Conservation (phyloP, 768 basidiomycete species). For the Collybia mongolica region DNA sequence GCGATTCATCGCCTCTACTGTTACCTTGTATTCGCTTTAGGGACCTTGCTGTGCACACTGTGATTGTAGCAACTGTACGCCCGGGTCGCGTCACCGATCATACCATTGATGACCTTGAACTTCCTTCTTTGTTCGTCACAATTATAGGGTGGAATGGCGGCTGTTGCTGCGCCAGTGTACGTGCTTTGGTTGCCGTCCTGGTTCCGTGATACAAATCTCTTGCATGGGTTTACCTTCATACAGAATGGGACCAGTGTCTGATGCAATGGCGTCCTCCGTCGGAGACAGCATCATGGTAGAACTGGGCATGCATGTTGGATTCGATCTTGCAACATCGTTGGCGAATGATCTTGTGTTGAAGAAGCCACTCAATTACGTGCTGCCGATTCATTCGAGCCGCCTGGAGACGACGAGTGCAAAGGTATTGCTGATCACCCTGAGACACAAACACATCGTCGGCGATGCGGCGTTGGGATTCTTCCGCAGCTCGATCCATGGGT, state of each 20-base stretch:
- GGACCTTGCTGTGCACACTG: conserved; percentile 59
- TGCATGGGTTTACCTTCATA: neutral
- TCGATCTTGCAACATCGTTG: conserved; percentile 45
- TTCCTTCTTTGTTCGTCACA: neutral
- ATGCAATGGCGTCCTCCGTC: conserved; percentile 46
- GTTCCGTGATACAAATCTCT: conserved; percentile 2
- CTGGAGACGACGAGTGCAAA: conserved; percentile 61
- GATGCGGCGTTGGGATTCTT: conserved; percentile 64
- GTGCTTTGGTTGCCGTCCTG: conserved; percentile 13
- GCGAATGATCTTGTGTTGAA: conserved; percentile 54
- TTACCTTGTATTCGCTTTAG: conserved; percentile 65
- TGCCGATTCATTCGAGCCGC: conserved; percentile 51
- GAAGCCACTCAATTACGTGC: conserved; percentile 42
- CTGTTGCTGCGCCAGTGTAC: conserved; percentile 39
- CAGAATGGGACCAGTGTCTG: conserved; percentile 55
- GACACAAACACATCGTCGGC: conserved; percentile 54
- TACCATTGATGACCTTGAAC: conserved; percentile 4
- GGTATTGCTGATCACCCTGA: conserved; percentile 56
- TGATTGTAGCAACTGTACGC: conserved; percentile 59
- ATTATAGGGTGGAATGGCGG: conserved; percentile 39
- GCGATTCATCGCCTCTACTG: conserved; percentile 60
- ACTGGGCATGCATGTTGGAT: conserved; percentile 52
- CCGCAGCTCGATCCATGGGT: conserved; percentile 58
- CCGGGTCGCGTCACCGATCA: conserved; percentile 2
- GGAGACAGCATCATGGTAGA: conserved; percentile 62